Evolutionary conservation across 495 filamentous ascomycete species (phyloP), one percentile per base, ranked within the genome.

Genomic region (Saxophila tyrrhenica): DNA sequence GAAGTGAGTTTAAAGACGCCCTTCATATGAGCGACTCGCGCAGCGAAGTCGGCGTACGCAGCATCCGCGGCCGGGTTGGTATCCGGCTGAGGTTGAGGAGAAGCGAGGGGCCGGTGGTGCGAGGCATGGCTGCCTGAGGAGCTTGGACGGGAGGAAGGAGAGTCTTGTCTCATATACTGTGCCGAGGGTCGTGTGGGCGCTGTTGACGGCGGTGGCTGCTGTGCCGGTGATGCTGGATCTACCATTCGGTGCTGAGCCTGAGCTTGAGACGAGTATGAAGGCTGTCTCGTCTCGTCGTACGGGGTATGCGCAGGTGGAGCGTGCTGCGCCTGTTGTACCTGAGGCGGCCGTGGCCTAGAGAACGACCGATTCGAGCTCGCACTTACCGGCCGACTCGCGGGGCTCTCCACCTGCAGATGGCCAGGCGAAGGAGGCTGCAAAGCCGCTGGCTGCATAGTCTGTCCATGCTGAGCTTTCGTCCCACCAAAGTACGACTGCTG

Each of bases 1-100:
- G 86, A 82, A 45, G 87, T 82, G 13, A 85, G 66, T 24, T 75
- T 70, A 62, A 94, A 87, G 5, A 87, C 70, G 55, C 78, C 77
- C 51, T 78, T 77, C 59, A 88, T 74, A 63, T 83, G 83, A 29
- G 72, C 72, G 19, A 84, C 81, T 35, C 86, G 81, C 2, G 65
- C 54, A 25, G 81, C 76, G 60, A 95, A 90, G 2, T 82, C 77
- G 0, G 73, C 64, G 56, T 90, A 70, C 0, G 87, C 83, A 46
- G 78, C 78, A 39, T 87, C 82, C 15, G 75, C 75, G 35, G 72
- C 67, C 48, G 75, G 62, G 39, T 65, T 51, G 52, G 44, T 39
- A 44, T 57, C 39, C 1, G 35, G 8, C 1, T 50, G 23, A 3
- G 50, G 50, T 19, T 53, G 54, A 2, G 58, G 50, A 1, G 55